Percentiles rank a stretch among this genome's conserved stretches.
phyloP scores from a whole-genome alignment of 2,329 filamentous ascomycete species.

The Cercospora canescens region DNA sequence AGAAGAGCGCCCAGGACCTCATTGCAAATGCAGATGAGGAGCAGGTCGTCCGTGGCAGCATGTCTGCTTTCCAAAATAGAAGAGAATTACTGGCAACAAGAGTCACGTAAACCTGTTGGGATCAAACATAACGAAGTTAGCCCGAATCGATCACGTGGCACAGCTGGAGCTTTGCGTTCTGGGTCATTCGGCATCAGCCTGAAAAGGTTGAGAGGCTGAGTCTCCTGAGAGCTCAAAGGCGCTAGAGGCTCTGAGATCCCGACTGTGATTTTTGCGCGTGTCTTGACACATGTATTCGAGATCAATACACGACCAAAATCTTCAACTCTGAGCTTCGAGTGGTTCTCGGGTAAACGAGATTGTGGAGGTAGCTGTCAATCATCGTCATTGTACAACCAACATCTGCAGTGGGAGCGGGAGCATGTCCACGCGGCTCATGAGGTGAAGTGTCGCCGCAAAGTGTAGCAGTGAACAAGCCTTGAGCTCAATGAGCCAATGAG shows the following conservation, averaged over 20 bases:
- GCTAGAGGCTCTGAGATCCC: neutral
- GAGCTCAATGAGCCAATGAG: slow-evolving; percentile 9
- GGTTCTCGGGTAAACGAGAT: neutral
- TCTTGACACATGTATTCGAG: neutral
- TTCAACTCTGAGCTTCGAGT: neutral
- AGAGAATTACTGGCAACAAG: no score
- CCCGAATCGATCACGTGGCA: neutral
- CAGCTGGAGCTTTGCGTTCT: neutral
- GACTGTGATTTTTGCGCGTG: neutral
- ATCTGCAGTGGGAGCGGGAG: neutral
- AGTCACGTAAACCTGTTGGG: no score
- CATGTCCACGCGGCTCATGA: neutral
- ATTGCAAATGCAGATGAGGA: no score
- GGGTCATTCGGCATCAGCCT: neutral
- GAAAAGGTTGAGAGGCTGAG: neutral
- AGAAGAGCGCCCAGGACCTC: no score
- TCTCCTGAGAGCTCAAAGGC: neutral
- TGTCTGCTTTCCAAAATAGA: no score
- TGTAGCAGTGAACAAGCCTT: neutral
- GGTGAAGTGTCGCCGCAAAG: neutral
- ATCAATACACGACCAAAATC: neutral
- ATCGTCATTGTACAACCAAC: neutral
- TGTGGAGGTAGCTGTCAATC: neutral
- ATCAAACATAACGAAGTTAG: neutral
- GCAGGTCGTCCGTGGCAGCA: no score